Evolutionary conservation across 1,284 basidiomycete species (phyloP).

Genomic region (Ustilago xerochloae): DNA sequence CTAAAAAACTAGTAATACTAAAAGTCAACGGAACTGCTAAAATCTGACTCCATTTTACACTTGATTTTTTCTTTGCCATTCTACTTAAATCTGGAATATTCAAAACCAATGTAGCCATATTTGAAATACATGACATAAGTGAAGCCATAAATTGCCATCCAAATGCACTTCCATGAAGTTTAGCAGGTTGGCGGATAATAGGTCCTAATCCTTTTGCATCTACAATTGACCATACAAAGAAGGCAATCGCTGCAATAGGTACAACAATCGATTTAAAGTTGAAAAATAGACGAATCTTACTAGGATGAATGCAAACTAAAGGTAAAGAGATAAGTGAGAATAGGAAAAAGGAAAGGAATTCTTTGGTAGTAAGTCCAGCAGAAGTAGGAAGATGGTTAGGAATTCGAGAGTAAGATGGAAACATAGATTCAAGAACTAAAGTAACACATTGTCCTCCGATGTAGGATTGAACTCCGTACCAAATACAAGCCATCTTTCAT

Average conservation of each 20-base stretch:
- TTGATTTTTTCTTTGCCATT: conserved; percentile 45
- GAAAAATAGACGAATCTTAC: conserved; percentile 84
- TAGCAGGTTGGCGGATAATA: conserved; percentile 78
- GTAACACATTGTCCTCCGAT: conserved; percentile 79
- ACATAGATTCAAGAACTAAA: conserved; percentile 77
- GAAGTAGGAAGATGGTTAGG: conserved; percentile 78
- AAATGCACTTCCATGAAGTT: conserved; percentile 77
- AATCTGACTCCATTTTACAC: conserved; percentile 52
- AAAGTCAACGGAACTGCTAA: conserved; percentile 79
- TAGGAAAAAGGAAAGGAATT: conserved; percentile 84
- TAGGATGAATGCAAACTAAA: conserved; percentile 82
- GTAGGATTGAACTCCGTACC: conserved; percentile 61
- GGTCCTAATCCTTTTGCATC: conserved; percentile 80
- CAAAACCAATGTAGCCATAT: conserved; percentile 56
- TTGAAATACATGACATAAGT: conserved; percentile 50
- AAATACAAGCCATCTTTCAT: conserved; percentile 80
- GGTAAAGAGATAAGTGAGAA: conserved; percentile 85
- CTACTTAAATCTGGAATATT: conserved; percentile 60
- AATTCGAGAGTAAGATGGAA: conserved; percentile 75
- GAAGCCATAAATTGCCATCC: conserved; percentile 81
- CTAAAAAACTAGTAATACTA: conserved; percentile 81
- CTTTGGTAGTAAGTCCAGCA: conserved; percentile 77
- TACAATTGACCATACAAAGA: conserved; percentile 83
- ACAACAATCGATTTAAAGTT: conserved; percentile 79
- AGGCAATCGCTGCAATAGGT: conserved; percentile 72